A percentile compares a stretch with the other conserved stretches of the same genome.
These are phyloP conservation scores for Hypoxylon lienhwacheense DNA, from an alignment of 495 filamentous ascomycete species.

Conservation along the genomic window DNA sequence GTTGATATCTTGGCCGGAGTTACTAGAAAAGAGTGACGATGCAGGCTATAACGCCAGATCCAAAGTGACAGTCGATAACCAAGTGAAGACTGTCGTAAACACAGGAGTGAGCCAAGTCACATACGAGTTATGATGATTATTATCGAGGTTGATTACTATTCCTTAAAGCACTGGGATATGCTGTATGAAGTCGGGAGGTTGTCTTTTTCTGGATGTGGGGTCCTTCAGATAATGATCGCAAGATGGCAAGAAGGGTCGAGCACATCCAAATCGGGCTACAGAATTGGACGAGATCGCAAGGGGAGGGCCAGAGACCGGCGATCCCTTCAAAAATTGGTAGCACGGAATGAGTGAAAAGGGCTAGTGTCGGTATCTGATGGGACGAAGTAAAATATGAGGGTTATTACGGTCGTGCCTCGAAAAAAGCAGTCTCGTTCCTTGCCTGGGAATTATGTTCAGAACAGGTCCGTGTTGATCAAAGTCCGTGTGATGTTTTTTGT, in stretches of 20 bases:
- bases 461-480: conserved; percentile 31
- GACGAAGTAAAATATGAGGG: conserved; percentile 29
- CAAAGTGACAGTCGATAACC: background rate
- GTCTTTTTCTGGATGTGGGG: conserved; percentile 29
- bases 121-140: conserved; percentile 19
- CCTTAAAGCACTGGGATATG: conserved; percentile 11
- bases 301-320: conserved; percentile 21
- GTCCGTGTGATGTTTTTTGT: conserved; percentile 29
- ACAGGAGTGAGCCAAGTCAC: conserved; percentile 1
- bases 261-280: conserved; percentile 27
- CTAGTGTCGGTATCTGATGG: conserved; percentile 29
- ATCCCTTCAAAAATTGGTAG: conserved; percentile 15
- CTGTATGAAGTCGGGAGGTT: conserved; percentile 22
- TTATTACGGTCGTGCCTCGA: conserved; percentile 20
- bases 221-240: conserved; percentile 23
- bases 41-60: conserved; percentile 10
- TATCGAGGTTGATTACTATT: conserved; percentile 23
- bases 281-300: conserved; percentile 30
- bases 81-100: conserved; percentile 15
- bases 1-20: conserved; percentile 1
- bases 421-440: conserved; percentile 29
- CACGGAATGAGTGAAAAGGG: conserved; percentile 11
- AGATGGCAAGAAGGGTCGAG: conserved; percentile 35
- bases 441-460: conserved; percentile 19
- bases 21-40: background rate